A percentile compares a stretch with the other conserved stretches of the same genome.
phyloP scores from a whole-genome alignment of 345 rosid genomes.

The Noccaea caerulescens region DNA sequence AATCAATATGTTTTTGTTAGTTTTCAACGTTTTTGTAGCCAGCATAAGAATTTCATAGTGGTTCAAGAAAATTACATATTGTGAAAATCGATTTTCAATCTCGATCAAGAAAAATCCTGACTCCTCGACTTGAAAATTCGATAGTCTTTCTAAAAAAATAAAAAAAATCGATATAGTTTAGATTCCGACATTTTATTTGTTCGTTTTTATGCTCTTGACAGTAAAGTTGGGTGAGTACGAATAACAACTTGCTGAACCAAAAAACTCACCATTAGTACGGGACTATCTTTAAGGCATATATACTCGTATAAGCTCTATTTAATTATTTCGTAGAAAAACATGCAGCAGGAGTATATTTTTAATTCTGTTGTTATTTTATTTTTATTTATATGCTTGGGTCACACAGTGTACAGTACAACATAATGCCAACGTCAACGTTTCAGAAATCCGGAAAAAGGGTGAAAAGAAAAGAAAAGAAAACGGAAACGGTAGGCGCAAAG shows the following conservation, averaged over 20 bases:
- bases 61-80: background rate
- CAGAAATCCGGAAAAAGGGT: constrained; percentile 10
- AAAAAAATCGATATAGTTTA: background rate
- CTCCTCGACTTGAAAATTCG: background rate
- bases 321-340: background rate
- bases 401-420: background rate
- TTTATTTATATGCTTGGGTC: background rate
- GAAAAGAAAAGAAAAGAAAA: constrained; percentile 14
- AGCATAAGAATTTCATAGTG: background rate
- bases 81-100: background rate
- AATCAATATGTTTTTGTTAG: background rate
- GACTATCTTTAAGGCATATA: background rate
- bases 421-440: constrained; percentile 34
- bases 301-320: background rate
- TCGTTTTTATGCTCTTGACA: background rate
- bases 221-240: constrained; percentile 3
- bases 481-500: constrained; percentile 45
- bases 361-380: background rate
- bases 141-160: no score
- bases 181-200: background rate
- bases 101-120: background rate
- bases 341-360: background rate
- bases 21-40: background rate
- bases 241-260: constrained; percentile 2
- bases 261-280: background rate